These are phyloP conservation scores for Cryptosporidium felis DNA, from an alignment of 169 alveolate species.

Conservation along the genomic window DNA sequence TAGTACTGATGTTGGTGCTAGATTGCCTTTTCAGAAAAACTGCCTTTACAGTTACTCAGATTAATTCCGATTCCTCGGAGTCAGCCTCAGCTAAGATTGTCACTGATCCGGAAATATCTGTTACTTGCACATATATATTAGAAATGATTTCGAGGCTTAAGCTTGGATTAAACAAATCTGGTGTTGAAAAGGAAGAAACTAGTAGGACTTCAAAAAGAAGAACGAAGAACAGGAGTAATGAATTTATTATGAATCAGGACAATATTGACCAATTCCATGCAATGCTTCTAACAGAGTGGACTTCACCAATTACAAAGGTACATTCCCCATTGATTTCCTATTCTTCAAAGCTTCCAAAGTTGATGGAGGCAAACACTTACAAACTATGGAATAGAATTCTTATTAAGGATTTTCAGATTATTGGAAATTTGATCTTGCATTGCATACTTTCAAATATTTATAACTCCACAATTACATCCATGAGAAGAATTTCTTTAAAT, in stretches of 20 bases:
- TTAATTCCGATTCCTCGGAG: not conserved
- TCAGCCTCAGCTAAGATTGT: not conserved
- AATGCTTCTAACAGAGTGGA: conserved; percentile 48
- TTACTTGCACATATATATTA: conserved; percentile 10
- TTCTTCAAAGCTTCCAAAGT: conserved; percentile 56
- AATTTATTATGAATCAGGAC: not conserved
- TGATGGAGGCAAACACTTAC: conserved; percentile 11
- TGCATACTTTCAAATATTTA: conserved; percentile 39
- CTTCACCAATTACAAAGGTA: conserved; percentile 52
- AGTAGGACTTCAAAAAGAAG: not conserved
- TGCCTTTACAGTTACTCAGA: conserved; percentile 5
- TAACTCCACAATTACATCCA: conserved; percentile 1
- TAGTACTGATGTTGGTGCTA: not conserved
- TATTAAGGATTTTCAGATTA: not conserved
- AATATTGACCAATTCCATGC: not conserved
- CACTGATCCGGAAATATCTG: conserved; percentile 13
- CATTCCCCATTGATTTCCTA: conserved; percentile 32
- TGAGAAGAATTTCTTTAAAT: conserved; percentile 45
- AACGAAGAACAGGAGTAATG: not conserved
- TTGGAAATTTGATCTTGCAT: conserved; percentile 19
- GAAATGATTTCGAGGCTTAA: conserved; percentile 30
- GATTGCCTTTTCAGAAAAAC: conserved; percentile 34
- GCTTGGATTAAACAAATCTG: not conserved
- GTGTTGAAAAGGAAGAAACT: not conserved
- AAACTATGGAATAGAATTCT: conserved; percentile 22